Base-by-base conservation (phyloP, 352 stramenopile species). In the Phytophthora fragariaefolia region DNA sequence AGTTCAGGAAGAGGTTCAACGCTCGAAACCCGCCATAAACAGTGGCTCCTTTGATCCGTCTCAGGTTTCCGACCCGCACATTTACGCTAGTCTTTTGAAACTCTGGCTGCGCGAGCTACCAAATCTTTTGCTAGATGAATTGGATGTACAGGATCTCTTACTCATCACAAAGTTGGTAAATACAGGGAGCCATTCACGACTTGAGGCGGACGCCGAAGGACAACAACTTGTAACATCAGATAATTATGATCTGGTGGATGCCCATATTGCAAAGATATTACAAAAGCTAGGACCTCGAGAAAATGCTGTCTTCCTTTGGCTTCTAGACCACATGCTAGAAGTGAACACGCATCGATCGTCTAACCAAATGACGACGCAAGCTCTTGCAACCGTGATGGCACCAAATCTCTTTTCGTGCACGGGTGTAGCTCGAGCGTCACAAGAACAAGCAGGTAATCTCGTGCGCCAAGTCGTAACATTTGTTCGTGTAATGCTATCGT, bases 271-370 rank as follows among this genome's bases (percentile, higher is more conserved):
- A 1, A 38, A 10, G n/a, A 47, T 70, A 26, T 53, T 85, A 23
- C 40, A 17, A 20, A 76, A 79, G 32, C 50, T 90, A 3, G 57
- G 67, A 0, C 1, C n/a, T 0, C 58, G 68, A 15, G 73, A 87
- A 43, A 62, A 70, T 20, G 66, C 60, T 1, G 73, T 91, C 9
- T 58, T 91, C 9, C 71, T 87, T 9, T 90, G 83, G 83, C 71
- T 91, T n/a, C 69, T 89, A 3, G 80, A 90, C 58, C 83, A 91
- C 68, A 79, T 83, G 75, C 57, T 87, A 8, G 80, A 91, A 45
- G 77, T 91, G 45, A 65, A 75, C 5, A 36, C 60, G 0, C 52
- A 83, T 46, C 67, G 61, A 26, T 18, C 34, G 12, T 48, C 34
- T 15, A 91, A 91, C 69, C 69, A 65, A 7, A 91, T 91, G 83